These are phyloP conservation scores for Baudoinia panamericana DNA, from an alignment of 495 filamentous ascomycete species.

Conservation along the genomic window DNA sequence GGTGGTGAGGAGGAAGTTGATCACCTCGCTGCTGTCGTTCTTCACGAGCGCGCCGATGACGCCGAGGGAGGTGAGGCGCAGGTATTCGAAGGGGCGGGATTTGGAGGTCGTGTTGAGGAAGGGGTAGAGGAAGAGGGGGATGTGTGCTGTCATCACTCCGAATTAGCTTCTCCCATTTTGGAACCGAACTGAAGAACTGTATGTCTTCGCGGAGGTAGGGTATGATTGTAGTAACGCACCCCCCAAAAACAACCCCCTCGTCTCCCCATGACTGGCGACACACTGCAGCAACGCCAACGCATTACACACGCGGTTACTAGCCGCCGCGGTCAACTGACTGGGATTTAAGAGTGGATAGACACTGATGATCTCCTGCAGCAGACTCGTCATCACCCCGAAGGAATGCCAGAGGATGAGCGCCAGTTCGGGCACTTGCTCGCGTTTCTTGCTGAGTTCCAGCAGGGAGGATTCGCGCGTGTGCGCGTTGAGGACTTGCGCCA, in stretches of 20 bases:
- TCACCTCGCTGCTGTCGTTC: slow-evolving; percentile 96
- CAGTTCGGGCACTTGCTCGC: slow-evolving; percentile 93
- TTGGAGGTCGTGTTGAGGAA: slow-evolving; percentile 99
- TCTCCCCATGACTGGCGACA: slow-evolving; percentile 95
- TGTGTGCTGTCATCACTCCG: slow-evolving; percentile 56
- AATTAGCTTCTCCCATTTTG: background rate
- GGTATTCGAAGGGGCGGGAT: slow-evolving; percentile 93
- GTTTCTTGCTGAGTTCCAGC: slow-evolving; percentile 95
- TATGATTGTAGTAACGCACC: slow-evolving; percentile 58
- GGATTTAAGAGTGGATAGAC: slow-evolving; percentile 95
- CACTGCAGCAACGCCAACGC: slow-evolving; percentile 93
- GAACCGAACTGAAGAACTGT: too few relatives aligned
- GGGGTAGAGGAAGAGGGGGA: slow-evolving; percentile 93
- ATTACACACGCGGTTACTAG: slow-evolving; percentile 95
- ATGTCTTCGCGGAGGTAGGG: too few relatives aligned
- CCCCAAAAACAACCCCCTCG: slow-evolving; percentile 77
- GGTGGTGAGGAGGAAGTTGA: slow-evolving; percentile 96
- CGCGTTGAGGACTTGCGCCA: slow-evolving; percentile 81
- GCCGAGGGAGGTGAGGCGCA: slow-evolving; percentile 92
- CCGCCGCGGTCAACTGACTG: slow-evolving; percentile 88
- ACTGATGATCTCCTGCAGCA: slow-evolving; percentile 97
- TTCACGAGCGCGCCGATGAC: slow-evolving; percentile 97
- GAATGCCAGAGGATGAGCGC: slow-evolving; percentile 98
- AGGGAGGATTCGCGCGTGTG: slow-evolving; percentile 78
- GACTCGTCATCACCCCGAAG: slow-evolving; percentile 95